Evolutionary conservation across 2,329 filamentous ascomycete genomes (phyloP), one percentile per base, ranked within the genome.

Genomic region (Cytospora piceae): DNA sequence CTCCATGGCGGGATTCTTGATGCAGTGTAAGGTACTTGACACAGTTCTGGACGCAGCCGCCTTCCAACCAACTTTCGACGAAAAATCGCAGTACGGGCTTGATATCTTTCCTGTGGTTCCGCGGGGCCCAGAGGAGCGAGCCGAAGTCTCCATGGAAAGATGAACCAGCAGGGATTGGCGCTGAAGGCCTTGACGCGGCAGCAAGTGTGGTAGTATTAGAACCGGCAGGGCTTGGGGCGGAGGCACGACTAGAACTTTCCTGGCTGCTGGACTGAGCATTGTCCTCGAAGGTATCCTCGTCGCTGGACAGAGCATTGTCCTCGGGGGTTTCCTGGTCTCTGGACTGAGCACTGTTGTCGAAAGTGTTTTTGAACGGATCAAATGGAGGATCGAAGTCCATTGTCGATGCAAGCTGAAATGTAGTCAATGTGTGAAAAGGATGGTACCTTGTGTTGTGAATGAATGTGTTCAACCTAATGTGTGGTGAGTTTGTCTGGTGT

Each of bases 1-100:
- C 31, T 2, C 5, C 20, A 5, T 37, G 14, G 0, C 17, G 9
- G 20, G 29, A 2, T 7, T n/a, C 15, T 39, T 49, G 60, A 12
- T 63, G n/a, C 29, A 52, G 42, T 6, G 55, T 66, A 14, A 66
- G 37, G 39, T 64, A 66, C 51, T 66, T 66, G 55, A 49, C 29
- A 14, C 31, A 7, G 24, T 2, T 6, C 27, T 39, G 22, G 20
- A 7, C 20, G 3, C 20, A 12, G 17, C 22, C 27, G 39, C 31
- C 12, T 22, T 1, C 6, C 12, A 6, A 4, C 5, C 9, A 22
- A 2, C 9, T 32, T 9, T 54, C 17, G 12, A 46, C 17, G 3
- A 20, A 9, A 15, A 7, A 52, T 20, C 61, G 39, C 20, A 66
- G 39, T 51, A 54, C 56, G 24, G 61, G 61, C 22, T 63, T 63